Base-by-base conservation (phyloP, 2,329 filamentous ascomycete species). In the Phialocephala sp. region DNA sequence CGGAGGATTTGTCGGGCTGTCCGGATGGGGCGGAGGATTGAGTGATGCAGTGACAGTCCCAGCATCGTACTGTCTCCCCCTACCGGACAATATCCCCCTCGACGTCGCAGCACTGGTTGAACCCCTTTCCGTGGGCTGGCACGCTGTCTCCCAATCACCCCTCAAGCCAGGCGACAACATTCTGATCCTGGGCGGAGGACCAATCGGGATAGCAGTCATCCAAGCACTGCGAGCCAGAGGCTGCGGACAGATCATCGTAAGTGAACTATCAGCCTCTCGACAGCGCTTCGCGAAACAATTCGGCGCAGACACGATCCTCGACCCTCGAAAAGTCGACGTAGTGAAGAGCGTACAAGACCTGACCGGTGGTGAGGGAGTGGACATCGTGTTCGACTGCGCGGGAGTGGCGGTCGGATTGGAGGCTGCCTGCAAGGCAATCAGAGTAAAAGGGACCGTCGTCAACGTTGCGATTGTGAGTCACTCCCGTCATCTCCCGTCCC, bases 101-200 rank as follows among this genome's bases (percentile, higher is more conserved):
- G 82, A 86, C 50, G 77, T 86, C 18, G 84, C 77, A 61, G 87
- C 88, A 0, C 78, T 90, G 2, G 83, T 89, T 8, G 88, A 90
- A 69, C 88, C 88, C 0, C 77, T 90, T 2, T 80, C 86, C 0
- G 87, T 90, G 0, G 87, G 85, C 9, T 89, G 87, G 87, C 88
- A 90, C 70, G 87, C 86, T 0, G 82, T 88, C 11, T 79, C 80
- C 5, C 77, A 83, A 4, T 81, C 81, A 0, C 80, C 81, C 0
- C 75, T 87, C 41, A 79, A 80, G 14, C 65, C 76, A 2, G 81
- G 80, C 0, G 79, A 84, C 15, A 79, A 79, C 0, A 83, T 83
- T 1, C 72, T 90, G 22, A 80, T 90, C 8, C 76, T 89, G 2
- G 88, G 88, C 5, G 86, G 84, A 0, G 87, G 88, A 0, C 87